Conservation (phyloP, 148 eudicot species). For the Spergularia bocconei region DNA sequence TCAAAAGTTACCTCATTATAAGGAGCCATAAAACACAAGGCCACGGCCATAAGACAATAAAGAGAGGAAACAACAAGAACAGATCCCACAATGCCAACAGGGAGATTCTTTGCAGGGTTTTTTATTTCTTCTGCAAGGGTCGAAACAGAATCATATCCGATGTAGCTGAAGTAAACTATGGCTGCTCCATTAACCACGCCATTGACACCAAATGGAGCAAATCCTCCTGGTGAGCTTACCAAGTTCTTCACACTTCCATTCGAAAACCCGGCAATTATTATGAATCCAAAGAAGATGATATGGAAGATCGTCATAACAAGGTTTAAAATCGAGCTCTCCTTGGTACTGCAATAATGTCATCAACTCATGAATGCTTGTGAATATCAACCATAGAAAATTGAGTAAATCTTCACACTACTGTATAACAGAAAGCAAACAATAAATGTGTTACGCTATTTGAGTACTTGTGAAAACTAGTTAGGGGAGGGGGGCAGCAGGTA, state of each 20-base stretch:
- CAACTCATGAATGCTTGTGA: neutral
- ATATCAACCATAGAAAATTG: neutral
- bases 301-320: conserved; percentile 65
- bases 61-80: conserved; percentile 59
- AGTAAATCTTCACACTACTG: neutral
- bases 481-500: neutral
- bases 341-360: conserved; percentile 51
- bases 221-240: conserved; percentile 53
- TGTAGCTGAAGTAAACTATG: conserved; percentile 71
- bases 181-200: conserved; percentile 88
- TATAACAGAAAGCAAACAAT: neutral
- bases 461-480: neutral
- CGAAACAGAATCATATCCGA: conserved; percentile 86
- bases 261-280: conserved; percentile 61
- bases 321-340: conserved; percentile 72
- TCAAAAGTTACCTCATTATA: conserved; percentile 47
- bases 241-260: conserved; percentile 57
- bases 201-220: conserved; percentile 66
- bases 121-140: conserved; percentile 89
- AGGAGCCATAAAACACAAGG: conserved; percentile 73
- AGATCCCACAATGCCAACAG: conserved; percentile 80
- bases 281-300: conserved; percentile 62
- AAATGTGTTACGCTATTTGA: neutral
- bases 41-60: conserved; percentile 71
- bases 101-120: conserved; percentile 63